Conservation (phyloP, 2,329 filamentous ascomycete species). For the Exophiala oligosperma region DNA sequence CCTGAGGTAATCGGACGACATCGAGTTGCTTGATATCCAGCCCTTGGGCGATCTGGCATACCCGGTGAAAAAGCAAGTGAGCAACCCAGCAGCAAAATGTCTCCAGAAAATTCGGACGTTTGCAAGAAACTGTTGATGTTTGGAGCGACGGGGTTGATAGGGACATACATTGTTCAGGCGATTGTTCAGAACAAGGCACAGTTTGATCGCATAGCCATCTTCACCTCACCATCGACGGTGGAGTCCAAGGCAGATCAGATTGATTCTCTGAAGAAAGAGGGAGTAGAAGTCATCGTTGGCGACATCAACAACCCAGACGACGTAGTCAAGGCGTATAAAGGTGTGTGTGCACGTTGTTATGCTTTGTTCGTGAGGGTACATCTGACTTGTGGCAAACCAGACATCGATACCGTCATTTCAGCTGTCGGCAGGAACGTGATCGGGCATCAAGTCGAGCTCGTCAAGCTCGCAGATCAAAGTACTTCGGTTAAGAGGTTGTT, state of each 20-base stretch:
- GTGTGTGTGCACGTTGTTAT: slow-evolving; percentile 28
- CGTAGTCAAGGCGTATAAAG: slow-evolving; percentile 55
- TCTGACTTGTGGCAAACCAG: neutral
- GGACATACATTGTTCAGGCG: slow-evolving; percentile 50
- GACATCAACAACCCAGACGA: slow-evolving; percentile 54
- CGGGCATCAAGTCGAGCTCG: slow-evolving; percentile 59
- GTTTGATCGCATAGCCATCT: slow-evolving; percentile 55
- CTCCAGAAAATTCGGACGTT: slow-evolving; percentile 1
- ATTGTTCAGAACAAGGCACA: slow-evolving; percentile 44
- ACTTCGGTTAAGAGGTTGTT: slow-evolving; percentile 61
- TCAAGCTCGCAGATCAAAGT: slow-evolving; percentile 57
- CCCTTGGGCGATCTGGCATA: too few species aligned
- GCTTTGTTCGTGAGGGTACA: neutral
- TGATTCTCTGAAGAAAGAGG: slow-evolving; percentile 45
- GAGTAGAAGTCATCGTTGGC: slow-evolving; percentile 57
- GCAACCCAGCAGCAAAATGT: neutral
- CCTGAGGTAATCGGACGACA: too few species aligned
- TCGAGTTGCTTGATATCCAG: too few species aligned
- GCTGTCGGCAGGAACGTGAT: slow-evolving; percentile 64
- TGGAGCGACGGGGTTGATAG: slow-evolving; percentile 55
- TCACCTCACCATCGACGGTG: slow-evolving; percentile 55
- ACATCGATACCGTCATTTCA: slow-evolving; percentile 65
- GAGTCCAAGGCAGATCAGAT: slow-evolving; percentile 52
- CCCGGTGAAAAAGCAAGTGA: neutral
- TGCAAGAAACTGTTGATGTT: slow-evolving; percentile 47